A percentile compares a stretch with the other conserved stretches of the same genome.
phyloP scores from a whole-genome alignment of 768 basidiomycete genomes.

The Podaxis sp. region DNA sequence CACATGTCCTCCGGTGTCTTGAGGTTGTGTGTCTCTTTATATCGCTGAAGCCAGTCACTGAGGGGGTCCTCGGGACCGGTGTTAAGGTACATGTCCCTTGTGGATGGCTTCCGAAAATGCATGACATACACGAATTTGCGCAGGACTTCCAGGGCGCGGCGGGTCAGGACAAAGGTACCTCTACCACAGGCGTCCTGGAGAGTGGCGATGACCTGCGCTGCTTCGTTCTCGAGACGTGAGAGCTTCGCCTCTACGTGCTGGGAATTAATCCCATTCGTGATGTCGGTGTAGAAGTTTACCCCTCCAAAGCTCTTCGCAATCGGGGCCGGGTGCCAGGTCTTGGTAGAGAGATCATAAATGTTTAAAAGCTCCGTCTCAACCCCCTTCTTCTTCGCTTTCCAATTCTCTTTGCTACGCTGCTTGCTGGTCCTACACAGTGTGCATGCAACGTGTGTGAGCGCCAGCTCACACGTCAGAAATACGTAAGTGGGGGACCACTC shows the following conservation, averaged over 20 bases:
- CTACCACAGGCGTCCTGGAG: slow-evolving; percentile 13
- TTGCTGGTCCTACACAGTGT: slow-evolving; percentile 13
- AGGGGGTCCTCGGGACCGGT: slow-evolving; percentile 20
- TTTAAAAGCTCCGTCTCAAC: slow-evolving; percentile 18
- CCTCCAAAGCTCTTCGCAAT: slow-evolving; percentile 21
- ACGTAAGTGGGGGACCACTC: neutral
- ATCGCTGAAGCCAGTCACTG: slow-evolving; percentile 19
- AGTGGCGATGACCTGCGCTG: slow-evolving; percentile 18
- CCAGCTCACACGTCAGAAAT: neutral
- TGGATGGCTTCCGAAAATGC: slow-evolving; percentile 24
- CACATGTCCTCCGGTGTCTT: slow-evolving; percentile 23
- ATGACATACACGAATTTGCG: slow-evolving; percentile 31
- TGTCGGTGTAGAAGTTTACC: slow-evolving; percentile 25
- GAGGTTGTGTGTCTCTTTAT: slow-evolving; percentile 19
- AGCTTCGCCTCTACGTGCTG: slow-evolving; percentile 28
- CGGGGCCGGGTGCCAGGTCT: slow-evolving; percentile 16
- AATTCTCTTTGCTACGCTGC: slow-evolving; percentile 17
- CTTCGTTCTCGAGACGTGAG: slow-evolving; percentile 25
- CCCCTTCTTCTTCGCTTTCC: slow-evolving; percentile 16
- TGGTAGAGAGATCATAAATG: slow-evolving; percentile 19
- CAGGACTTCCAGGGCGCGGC: slow-evolving; percentile 22
- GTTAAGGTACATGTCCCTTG: slow-evolving; percentile 22
- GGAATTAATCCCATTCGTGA: slow-evolving; percentile 20
- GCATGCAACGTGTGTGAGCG: neutral
- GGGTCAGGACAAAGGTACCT: slow-evolving; percentile 17